Evolutionary conservation across 768 basidiomycete genomes (phyloP), one percentile per base, ranked within the genome.

Genomic region (Hygrophorus pudorinus): DNA sequence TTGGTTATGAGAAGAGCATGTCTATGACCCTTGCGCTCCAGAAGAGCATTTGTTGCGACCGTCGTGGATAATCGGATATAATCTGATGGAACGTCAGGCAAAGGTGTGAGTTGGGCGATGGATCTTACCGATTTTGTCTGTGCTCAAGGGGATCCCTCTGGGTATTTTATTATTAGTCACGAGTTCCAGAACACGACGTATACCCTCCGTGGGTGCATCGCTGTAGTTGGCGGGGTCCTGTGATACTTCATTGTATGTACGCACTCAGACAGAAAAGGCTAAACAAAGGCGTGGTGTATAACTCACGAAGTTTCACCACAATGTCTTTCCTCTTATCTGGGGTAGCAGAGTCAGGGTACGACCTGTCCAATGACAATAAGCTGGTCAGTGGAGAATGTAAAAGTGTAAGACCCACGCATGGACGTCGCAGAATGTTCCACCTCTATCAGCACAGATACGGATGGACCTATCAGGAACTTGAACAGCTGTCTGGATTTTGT

Each of bases 121-220:
- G 16, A 12, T 32, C 71, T 11, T 43, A 85, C 87, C 88, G 45
- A 90, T 88, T 61, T 88, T 89, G 51, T 80, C 75, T 4, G 85
- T 89, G 13, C 79, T 72, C 13, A 96, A 67, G 5, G 76, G 66
- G 6, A 63, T 55, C 2, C 81, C 83, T 43, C 93, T 70, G 1
- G 77, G 71, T 43, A 92, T 82, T 48, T 65, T 67, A 44, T 78
- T 60, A 2, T 83, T 83, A 0, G 81, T 84, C 0, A 85, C 77
- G 6, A 68, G 70, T 63, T 96, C 91, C 3, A 98, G 60, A 2
- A 94, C 76, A 12, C 94, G 72, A 7, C 94, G 71, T 48, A 93
- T 90, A 1, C 91, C 93, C 61, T 97, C 92, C 0, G 90, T 94
- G 0, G 94, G 93, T 1, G 93, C 93, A 66, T 98, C 93, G 2